phyloP scores from a whole-genome alignment of 345 rosid genomes.

The Citrus cavaleriei region DNA sequence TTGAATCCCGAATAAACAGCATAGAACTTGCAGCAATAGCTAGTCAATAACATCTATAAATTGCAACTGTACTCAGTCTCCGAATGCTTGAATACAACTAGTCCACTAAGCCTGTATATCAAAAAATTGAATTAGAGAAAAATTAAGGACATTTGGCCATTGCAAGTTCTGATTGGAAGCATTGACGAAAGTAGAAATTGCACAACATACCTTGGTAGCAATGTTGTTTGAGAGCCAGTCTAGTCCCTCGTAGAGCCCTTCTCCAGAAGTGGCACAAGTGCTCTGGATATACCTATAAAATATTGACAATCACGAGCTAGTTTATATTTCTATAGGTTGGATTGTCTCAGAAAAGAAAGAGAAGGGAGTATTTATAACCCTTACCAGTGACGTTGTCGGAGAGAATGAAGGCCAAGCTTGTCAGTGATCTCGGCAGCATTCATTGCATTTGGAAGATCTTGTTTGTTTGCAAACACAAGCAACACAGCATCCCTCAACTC shows the following conservation, averaged over 20 bases:
- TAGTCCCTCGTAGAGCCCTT: constrained; percentile 18
- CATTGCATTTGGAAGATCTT: constrained; percentile 52
- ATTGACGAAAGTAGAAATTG: not conserved
- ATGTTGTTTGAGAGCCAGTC: constrained; percentile 23
- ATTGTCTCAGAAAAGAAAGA: not conserved
- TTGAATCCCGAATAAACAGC: not conserved
- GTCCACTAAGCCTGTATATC: constrained; percentile 3
- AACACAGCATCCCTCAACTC: constrained; percentile 45
- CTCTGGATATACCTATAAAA: constrained; percentile 43
- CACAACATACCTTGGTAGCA: constrained; percentile 10
- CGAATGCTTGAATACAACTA: not conserved
- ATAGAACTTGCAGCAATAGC: constrained; percentile 18
- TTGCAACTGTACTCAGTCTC: not conserved
- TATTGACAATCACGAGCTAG: not conserved
- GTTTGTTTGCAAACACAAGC: constrained; percentile 44
- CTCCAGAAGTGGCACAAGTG: constrained; percentile 30
- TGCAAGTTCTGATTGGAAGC: not conserved
- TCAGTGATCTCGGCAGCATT: constrained; percentile 27
- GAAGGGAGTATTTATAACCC: not conserved
- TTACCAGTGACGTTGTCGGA: constrained; percentile 39
- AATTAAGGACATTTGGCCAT: too few species aligned
- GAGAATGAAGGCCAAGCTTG: constrained; percentile 20
- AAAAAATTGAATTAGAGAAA: not conserved
- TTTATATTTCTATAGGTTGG: not conserved
- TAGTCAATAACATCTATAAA: constrained; percentile 14